Base-by-base conservation (phyloP, 2,329 filamentous ascomycete genomes). In the Aspergillus amoenus region DNA sequence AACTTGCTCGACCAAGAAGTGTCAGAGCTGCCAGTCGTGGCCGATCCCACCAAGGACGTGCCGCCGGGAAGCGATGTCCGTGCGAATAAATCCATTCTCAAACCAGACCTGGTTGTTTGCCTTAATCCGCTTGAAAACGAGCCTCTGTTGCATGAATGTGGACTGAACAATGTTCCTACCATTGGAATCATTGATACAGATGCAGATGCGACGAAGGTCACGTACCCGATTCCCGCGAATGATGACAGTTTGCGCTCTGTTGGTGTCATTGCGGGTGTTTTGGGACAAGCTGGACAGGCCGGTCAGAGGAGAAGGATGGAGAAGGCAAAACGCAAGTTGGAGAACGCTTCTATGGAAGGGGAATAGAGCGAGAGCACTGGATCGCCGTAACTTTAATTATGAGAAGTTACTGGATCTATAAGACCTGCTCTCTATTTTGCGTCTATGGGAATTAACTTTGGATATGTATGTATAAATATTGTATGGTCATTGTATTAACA, bases 151-250 rank as follows among this genome's bases (percentile, higher is more conserved):
- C 91, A 94, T 75, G 94, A 99, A 80, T 97, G 94, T 73, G 90
- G 89, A 0, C 73, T 92, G 57, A 88, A 91, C 71, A 90, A 88
- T 69, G 90, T 99, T 56, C 94, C 94, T 1, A 97, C 94, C 0
- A 94, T 99, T 68, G 94, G 93, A 46, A 82, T 99, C 57, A 89
- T 97, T 64, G 94, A 99, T 75, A 97, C 94, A 1, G 90, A 99
- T 74, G 88, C 87, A 2, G 90, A 97, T 75, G 91, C 94, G 0
- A 91, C 91, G 0, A 93, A 90, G 85, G 92, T 97, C 50, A 97
- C 94, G 4, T 99, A 99, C 72, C 90, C 90, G 13, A 97, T 99
- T 65, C 94, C 94, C 2, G 91, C 91, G 50, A 99, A 99, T 73
- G 94, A 99, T 71, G 94, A 99, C 81, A 96, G 92, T 84, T 76